Conservation (phyloP, 805 yeast genomes). For the Wickerhamomyces ciferrii region DNA sequence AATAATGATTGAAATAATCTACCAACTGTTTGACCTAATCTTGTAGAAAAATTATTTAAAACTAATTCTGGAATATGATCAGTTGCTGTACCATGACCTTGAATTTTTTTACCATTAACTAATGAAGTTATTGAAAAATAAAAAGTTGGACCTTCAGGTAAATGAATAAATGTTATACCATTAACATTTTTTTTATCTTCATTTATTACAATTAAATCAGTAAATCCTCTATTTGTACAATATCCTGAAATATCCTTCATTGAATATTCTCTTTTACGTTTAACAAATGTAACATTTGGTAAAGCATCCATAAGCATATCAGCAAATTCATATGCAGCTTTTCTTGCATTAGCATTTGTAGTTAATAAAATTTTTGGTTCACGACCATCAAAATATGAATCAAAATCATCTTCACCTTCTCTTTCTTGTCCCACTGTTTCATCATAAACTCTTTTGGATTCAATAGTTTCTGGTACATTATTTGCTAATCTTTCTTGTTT, state of each 20-base stretch:
- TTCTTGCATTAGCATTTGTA: constrained; percentile 81
- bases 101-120: constrained; percentile 66
- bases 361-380: constrained; percentile 84
- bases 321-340: constrained; percentile 86
- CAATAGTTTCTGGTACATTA: constrained; percentile 23
- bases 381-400: constrained; percentile 22
- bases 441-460: constrained; percentile 22
- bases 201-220: constrained; percentile 84
- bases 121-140: constrained; percentile 82
- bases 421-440: constrained; percentile 21
- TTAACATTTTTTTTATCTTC: constrained; percentile 92
- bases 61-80: constrained; percentile 89
- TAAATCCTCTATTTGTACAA: constrained; percentile 78
- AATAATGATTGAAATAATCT: constrained; percentile 85
- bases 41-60: constrained; percentile 85
- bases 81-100: constrained; percentile 89
- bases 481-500: constrained; percentile 66
- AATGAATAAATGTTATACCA: constrained; percentile 88
- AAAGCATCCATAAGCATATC: constrained; percentile 77
- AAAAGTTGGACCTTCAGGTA: constrained; percentile 94
- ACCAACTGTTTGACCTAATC: constrained; percentile 92
- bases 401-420: constrained; percentile 24
- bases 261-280: constrained; percentile 77
- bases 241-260: constrained; percentile 84
- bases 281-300: constrained; percentile 82